Percentiles rank a stretch among this genome's conserved stretches.
These are phyloP conservation scores for Phlyctochytrium arcticum DNA, from an alignment of 192 early-diverging fungal species.

Conservation along the genomic window DNA sequence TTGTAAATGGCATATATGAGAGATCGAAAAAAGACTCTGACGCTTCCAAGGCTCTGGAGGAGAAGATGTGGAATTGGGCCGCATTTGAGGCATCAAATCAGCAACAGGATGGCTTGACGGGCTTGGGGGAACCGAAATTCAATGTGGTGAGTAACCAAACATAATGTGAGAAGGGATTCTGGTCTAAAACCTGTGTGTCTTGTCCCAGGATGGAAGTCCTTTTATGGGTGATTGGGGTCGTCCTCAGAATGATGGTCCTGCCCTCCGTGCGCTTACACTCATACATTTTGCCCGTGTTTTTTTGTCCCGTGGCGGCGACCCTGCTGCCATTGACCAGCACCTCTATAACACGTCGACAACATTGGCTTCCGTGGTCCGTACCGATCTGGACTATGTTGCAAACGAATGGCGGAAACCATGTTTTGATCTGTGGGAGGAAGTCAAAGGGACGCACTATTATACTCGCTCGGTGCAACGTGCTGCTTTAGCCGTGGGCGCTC, in stretches of 20 bases:
- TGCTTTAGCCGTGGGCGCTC: conserved; percentile 54
- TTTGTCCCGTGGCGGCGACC: conserved; percentile 1
- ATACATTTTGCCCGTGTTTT: conserved; percentile 16
- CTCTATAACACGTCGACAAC: conserved; percentile 29
- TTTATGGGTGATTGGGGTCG: conserved; percentile 55
- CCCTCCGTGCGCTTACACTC: conserved; percentile 35
- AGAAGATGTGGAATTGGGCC: conserved; percentile 36
- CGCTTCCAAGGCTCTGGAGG: conserved; percentile 3
- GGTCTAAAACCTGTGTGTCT: not conserved
- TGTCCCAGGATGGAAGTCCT: conserved; percentile 43
- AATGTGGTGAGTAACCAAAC: conserved; percentile 40
- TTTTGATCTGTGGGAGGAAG: conserved; percentile 78
- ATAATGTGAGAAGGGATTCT: not conserved
- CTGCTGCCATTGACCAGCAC: not conserved
- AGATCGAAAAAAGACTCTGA: not conserved
- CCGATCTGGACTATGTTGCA: conserved; percentile 62
- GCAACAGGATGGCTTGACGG: conserved; percentile 8
- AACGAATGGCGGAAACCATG: conserved; percentile 37
- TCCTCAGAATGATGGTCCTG: conserved; percentile 72
- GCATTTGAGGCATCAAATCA: conserved; percentile 29
- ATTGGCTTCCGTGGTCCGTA: conserved; percentile 32
- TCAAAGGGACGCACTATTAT: conserved; percentile 63
- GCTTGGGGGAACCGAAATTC: conserved; percentile 65
- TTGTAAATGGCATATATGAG: conserved; percentile 23
- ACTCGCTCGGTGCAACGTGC: conserved; percentile 60